phyloP scores from a whole-genome alignment of 2,329 filamentous ascomycete species.

The Coniochaeta sp. region DNA sequence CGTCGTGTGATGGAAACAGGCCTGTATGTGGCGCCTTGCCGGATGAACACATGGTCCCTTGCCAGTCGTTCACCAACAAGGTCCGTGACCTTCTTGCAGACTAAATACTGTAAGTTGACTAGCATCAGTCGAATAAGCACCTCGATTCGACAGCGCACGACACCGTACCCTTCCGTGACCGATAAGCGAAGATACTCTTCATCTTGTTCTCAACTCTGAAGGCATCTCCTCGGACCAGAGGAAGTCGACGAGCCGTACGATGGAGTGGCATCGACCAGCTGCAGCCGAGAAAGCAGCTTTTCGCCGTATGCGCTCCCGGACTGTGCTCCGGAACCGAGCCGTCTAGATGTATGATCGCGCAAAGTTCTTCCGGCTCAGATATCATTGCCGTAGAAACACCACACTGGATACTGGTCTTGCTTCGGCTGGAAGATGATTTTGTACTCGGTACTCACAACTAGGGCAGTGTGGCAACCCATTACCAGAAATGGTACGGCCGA shows the following conservation, averaged over 20 bases:
- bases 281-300: constrained; percentile 26
- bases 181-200: constrained; percentile 17
- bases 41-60: too few relatives aligned
- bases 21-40: not conserved
- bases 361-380: constrained; percentile 19
- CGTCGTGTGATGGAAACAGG: not conserved
- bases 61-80: too few relatives aligned
- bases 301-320: constrained; percentile 21
- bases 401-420: constrained; percentile 19
- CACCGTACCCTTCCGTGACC: constrained; percentile 27
- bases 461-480: constrained; percentile 5
- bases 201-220: constrained; percentile 13
- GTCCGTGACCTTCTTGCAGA: too few relatives aligned
- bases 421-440: constrained; percentile 9
- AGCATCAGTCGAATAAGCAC: constrained; percentile 5
- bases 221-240: constrained; percentile 14
- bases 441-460: constrained; percentile 12
- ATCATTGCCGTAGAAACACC: constrained; percentile 34
- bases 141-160: constrained; percentile 22
- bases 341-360: constrained; percentile 19
- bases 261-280: constrained; percentile 21
- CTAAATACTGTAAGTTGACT: too few relatives aligned
- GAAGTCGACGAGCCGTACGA: constrained; percentile 5
- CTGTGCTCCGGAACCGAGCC: constrained; percentile 13
- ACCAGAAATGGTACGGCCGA: not conserved